phyloP scores from a whole-genome alignment of 2,329 filamentous ascomycete species.

The Exserohilum rostratum region DNA sequence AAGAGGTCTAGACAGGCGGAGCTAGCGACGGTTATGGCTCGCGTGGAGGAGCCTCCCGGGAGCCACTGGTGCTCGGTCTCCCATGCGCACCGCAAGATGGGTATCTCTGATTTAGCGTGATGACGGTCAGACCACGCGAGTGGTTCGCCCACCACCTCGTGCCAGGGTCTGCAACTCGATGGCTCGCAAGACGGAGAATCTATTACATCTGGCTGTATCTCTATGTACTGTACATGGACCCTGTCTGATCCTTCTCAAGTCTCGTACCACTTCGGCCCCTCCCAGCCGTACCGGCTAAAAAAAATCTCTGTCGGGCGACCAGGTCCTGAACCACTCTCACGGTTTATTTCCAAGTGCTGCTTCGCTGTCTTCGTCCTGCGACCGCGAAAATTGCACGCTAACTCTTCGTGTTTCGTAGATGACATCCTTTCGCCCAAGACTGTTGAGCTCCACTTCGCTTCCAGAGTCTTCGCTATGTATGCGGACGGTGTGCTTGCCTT shows the following conservation, averaged over 20 bases:
- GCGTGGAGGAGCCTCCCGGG: constrained; percentile 4
- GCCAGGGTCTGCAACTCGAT: not conserved
- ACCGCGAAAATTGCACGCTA: constrained; percentile 28
- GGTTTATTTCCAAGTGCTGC: not conserved
- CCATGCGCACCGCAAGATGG: constrained; percentile 5
- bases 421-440: constrained; percentile 25
- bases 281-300: not conserved
- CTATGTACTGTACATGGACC: not conserved
- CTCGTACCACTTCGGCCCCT: not conserved
- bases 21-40: not conserved
- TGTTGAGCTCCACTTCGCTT: constrained; percentile 31
- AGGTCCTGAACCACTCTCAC: constrained; percentile 4
- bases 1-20: constrained; percentile 1
- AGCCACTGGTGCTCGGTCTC: constrained; percentile 1
- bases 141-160: not conserved
- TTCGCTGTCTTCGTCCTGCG: constrained; percentile 11
- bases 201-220: not conserved
- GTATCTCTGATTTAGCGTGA: not conserved
- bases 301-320: not conserved
- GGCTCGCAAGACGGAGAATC: not conserved
- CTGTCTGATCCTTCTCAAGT: not conserved
- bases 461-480: constrained; percentile 23
- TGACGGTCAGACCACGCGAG: not conserved
- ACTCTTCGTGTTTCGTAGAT: constrained; percentile 29
- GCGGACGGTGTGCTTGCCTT: constrained; percentile 15